Percentiles rank a stretch among this genome's conserved stretches.
Conservation (phyloP, 1,284 basidiomycete genomes). For the Peniophora sp. region DNA sequence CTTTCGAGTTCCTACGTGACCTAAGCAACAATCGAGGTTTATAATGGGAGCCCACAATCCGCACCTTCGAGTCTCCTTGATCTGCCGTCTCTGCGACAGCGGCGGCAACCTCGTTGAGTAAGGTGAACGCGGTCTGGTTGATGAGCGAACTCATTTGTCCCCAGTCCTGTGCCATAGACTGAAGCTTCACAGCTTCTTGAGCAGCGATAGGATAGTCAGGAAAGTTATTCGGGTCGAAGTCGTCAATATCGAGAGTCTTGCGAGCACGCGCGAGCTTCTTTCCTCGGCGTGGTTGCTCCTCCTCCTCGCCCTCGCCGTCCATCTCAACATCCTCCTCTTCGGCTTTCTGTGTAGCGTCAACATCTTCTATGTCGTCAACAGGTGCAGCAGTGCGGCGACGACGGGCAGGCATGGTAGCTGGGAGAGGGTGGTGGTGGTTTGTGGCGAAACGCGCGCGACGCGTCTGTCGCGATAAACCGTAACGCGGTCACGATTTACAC, state of each 20-base stretch:
- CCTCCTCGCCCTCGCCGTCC: slow-evolving; percentile 33
- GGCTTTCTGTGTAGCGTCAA: slow-evolving; percentile 25
- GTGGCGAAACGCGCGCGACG: background rate
- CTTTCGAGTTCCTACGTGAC: slow-evolving; percentile 47
- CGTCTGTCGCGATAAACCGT: background rate
- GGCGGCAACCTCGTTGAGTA: slow-evolving; percentile 48
- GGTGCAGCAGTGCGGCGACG: slow-evolving; percentile 12
- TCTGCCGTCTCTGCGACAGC: slow-evolving; percentile 57
- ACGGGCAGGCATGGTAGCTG: background rate
- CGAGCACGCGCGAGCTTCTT: slow-evolving; percentile 19
- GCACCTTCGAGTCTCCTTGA: slow-evolving; percentile 45
- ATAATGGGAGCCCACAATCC: slow-evolving; percentile 5
- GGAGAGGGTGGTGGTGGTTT: background rate
- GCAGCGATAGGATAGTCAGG: slow-evolving; percentile 52
- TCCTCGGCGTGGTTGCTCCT: slow-evolving; percentile 16
- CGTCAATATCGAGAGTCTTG: slow-evolving; percentile 11
- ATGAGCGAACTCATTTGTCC: slow-evolving; percentile 37
- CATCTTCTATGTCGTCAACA: slow-evolving; percentile 60
- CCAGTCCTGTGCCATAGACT: slow-evolving; percentile 57
- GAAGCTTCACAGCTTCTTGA: slow-evolving; percentile 40
- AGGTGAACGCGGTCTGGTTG: slow-evolving; percentile 31
- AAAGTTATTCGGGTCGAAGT: slow-evolving; percentile 36
- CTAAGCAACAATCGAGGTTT: slow-evolving; percentile 1
- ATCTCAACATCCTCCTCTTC: slow-evolving; percentile 35
- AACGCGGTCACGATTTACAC: background rate